Percentiles rank a stretch among this genome's conserved stretches.
These are phyloP conservation scores for Diaporthe amygdali DNA, from an alignment of 2,329 filamentous ascomycete genomes.

Conservation along the genomic window DNA sequence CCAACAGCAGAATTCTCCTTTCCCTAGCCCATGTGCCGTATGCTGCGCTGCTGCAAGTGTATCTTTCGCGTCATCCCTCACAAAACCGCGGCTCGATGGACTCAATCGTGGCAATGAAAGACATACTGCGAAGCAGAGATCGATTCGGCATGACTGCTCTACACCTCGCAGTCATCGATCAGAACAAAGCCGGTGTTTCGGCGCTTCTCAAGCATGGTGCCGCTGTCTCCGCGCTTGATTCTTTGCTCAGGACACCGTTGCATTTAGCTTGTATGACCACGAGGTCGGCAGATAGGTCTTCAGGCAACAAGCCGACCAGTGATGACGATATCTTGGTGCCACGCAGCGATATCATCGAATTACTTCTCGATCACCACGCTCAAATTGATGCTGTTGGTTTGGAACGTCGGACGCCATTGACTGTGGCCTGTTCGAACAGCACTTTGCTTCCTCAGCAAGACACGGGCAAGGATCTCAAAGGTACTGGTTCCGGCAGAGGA, in stretches of 20 bases:
- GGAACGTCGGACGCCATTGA: neutral
- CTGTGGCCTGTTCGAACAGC: neutral
- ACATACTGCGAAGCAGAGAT: neutral
- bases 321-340: neutral
- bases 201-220: neutral
- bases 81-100: neutral
- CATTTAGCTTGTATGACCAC: neutral
- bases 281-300: neutral
- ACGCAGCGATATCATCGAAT: neutral
- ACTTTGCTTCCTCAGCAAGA: too few species aligned
- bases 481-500: rapidly evolving
- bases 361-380: neutral
- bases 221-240: neutral
- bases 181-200: neutral
- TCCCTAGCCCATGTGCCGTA: neutral
- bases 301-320: neutral
- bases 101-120: neutral
- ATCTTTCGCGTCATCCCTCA: neutral
- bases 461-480: rapidly evolving
- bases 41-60: neutral
- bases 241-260: neutral
- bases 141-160: neutral
- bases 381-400: neutral
- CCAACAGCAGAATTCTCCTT: neutral
- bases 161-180: neutral